Percentiles rank a stretch among this genome's conserved stretches.
Conservation (phyloP, 2,329 filamentous ascomycete genomes). For the Phialophora macrospora region DNA sequence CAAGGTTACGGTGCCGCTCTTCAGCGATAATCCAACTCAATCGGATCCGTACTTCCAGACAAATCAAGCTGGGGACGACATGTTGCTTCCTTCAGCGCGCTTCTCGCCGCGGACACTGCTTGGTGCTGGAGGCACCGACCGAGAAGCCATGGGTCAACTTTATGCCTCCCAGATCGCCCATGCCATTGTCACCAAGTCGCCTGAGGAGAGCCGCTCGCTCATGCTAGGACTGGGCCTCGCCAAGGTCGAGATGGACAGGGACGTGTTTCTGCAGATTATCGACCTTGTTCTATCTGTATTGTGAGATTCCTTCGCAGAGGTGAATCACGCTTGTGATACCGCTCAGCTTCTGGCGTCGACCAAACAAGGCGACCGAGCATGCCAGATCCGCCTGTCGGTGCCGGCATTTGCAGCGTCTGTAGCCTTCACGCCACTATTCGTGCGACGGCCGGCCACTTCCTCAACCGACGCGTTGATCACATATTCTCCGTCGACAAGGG, state of each 20-base stretch:
- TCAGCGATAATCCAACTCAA: constrained; percentile 66
- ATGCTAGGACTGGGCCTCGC: constrained; percentile 53
- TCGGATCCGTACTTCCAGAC: constrained; percentile 46
- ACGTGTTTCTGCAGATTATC: constrained; percentile 37
- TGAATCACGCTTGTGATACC: not conserved
- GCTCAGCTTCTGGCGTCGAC: constrained; percentile 37
- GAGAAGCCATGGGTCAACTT: constrained; percentile 84
- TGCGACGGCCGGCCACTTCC: constrained; percentile 60
- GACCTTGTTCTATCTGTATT: constrained; percentile 38
- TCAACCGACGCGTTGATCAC: constrained; percentile 81
- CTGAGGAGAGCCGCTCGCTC: constrained; percentile 64
- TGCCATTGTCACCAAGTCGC: constrained; percentile 72
- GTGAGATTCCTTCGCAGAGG: constrained; percentile 17
- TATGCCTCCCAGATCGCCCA: constrained; percentile 89
- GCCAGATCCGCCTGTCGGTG: constrained; percentile 43
- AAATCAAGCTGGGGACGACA: constrained; percentile 54
- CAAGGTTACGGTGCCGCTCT: constrained; percentile 65
- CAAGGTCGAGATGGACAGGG: constrained; percentile 37
- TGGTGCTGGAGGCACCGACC: constrained; percentile 76
- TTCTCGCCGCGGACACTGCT: constrained; percentile 86
- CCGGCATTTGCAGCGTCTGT: constrained; percentile 33
- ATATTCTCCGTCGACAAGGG: constrained; percentile 79
- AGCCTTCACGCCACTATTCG: constrained; percentile 29
- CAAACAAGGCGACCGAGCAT: constrained; percentile 43
- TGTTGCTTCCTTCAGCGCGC: constrained; percentile 75